Evolutionary conservation across 495 filamentous ascomycete genomes (phyloP), one percentile per base, ranked within the genome.

Genomic region (Trichoderma gamsii): DNA sequence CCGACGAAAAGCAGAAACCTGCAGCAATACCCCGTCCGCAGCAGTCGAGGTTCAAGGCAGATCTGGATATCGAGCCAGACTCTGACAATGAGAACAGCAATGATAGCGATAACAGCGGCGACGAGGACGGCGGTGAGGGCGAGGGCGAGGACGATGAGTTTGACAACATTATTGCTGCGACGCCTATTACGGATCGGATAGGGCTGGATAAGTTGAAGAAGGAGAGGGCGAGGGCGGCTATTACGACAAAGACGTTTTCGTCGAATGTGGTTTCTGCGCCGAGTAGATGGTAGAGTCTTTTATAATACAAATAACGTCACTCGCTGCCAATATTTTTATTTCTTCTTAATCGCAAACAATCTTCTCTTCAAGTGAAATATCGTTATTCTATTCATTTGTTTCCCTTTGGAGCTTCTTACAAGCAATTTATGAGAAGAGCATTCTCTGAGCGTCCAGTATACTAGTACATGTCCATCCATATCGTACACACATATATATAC

Each of bases 121-220:
- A 88, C 41, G 84, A 82, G 11, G 74, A 75, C 7, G 41, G 41
- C 3, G 59, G 72, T 18, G 93, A 97, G 71, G 89, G 89, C 69
- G 56, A 11, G 13, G 41, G 41, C 0, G 63, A 72, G 13, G 74
- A 77, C 61, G 76, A 81, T 41, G 81, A 82, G 51, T 97, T 97
- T 72, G 93, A 97, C 71, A 90, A 89, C 69, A 96, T 97, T 75
- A 96, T 97, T 76, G 84, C 92, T 69, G 93, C 95, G 2, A 92
- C 90, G 3, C 91, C 90, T 0, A 83, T 93, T 23, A 97, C 92
- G 4, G 93, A 97, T 73, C 84, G 88, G 66, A 88, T 88, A 15
- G 93, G 93, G 1, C 70, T 84, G 63, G 70, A 70, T 1, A 80
- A 74, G 72, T 73, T 84, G 8, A 79, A 84, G 66, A 80, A 79